Evolutionary conservation across 768 basidiomycete genomes (phyloP).

Genomic region (Boletus tylopilopsis): DNA sequence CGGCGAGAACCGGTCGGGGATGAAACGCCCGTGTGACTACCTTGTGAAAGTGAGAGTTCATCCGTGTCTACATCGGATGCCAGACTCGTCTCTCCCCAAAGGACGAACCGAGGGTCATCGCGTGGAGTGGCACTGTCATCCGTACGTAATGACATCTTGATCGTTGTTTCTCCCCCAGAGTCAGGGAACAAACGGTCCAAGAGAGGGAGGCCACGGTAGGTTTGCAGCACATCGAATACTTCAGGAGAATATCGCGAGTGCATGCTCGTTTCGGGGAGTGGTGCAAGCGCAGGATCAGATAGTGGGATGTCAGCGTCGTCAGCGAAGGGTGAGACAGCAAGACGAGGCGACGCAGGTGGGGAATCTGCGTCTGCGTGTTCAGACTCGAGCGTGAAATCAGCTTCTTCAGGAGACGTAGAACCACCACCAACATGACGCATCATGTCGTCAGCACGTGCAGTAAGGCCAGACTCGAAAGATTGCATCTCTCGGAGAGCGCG

Average conservation of each 20-base stretch:
- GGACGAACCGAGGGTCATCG: constrained; percentile 87
- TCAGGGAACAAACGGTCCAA: constrained; percentile 63
- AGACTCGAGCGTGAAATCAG: neutral
- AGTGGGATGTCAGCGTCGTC: constrained; percentile 29
- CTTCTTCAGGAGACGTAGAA: constrained; percentile 6
- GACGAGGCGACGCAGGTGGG: constrained; percentile 18
- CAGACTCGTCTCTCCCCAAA: constrained; percentile 69
- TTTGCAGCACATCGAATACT: constrained; percentile 79
- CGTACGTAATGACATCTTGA: constrained; percentile 63
- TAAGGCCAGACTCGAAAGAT: constrained; percentile 80
- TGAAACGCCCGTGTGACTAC: constrained; percentile 37
- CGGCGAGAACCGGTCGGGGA: constrained; percentile 38
- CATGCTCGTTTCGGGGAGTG: constrained; percentile 47
- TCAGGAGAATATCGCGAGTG: constrained; percentile 67
- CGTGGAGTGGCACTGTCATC: constrained; percentile 71
- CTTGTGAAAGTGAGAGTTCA: constrained; percentile 37
- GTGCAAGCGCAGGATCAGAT: constrained; percentile 26
- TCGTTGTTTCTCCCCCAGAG: constrained; percentile 58
- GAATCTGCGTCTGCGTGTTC: constrained; percentile 5
- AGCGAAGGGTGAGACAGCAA: constrained; percentile 25
- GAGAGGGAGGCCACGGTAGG: constrained; percentile 70
- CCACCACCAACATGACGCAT: constrained; percentile 16
- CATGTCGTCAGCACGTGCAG: constrained; percentile 55
- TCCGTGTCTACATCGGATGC: constrained; percentile 33
- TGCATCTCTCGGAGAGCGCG: constrained; percentile 78